phyloP scores from a whole-genome alignment of 805 yeast species.

The Candida nanaspora region DNA sequence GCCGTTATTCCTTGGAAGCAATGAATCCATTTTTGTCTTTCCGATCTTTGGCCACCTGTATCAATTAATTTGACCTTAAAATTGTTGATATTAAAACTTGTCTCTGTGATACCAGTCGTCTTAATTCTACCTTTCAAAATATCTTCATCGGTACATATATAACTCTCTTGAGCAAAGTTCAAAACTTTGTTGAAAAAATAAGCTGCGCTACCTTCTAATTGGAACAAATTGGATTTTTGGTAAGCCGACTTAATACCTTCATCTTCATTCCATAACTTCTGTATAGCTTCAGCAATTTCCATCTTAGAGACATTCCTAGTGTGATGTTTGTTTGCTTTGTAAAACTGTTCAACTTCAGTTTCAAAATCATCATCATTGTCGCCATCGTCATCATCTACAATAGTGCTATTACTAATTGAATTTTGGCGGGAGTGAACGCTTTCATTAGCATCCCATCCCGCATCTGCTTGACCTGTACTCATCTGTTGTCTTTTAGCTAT shows the following conservation, averaged over 20 bases:
- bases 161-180: constrained; percentile 56
- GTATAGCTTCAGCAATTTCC: constrained; percentile 68
- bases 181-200: constrained; percentile 73
- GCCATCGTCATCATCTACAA: constrained; percentile 24
- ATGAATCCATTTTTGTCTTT: constrained; percentile 90
- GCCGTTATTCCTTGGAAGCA: constrained; percentile 89
- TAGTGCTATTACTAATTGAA: constrained; percentile 37
- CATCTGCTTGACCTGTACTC: constrained; percentile 42
- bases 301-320: constrained; percentile 22
- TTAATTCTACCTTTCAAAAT: constrained; percentile 86
- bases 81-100: constrained; percentile 60
- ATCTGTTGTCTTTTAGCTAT: constrained; percentile 41
- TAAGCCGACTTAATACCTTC: constrained; percentile 56
- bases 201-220: constrained; percentile 74
- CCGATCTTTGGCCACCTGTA: constrained; percentile 95
- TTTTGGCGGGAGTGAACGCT: constrained; percentile 39
- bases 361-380: constrained; percentile 3
- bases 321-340: background rate
- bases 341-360: background rate
- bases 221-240: constrained; percentile 65
- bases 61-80: constrained; percentile 73
- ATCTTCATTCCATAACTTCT: constrained; percentile 63
- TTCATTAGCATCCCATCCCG: constrained; percentile 11
- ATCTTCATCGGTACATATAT: constrained; percentile 72
- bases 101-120: constrained; percentile 93